Evolutionary conservation across 164 flowering plant species (phyloP), one percentile per base, ranked within the genome.

Genomic region (Vitis cinerea): DNA sequence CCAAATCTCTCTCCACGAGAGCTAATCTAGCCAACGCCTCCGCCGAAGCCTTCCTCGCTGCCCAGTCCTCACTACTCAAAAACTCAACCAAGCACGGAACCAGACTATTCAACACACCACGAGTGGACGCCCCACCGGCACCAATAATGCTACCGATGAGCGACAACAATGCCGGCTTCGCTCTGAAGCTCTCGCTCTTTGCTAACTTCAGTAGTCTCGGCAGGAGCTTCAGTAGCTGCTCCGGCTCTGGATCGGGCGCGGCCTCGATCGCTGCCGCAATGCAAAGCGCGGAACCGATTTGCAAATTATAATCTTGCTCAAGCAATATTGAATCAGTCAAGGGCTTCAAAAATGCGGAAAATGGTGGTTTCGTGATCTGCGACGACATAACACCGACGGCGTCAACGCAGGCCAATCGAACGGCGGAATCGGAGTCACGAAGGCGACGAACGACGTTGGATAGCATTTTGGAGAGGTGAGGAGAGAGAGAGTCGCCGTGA

Each of bases 41-140:
- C 9, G 97, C 89, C 6, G 94, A 86, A 0, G 97, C 88, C 76
- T 95, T 95, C 81, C 99, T 83, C 52, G 90, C 87, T 4, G 83
- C 86, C 99, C 99, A 95, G 73, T 93, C 97, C 23, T 86, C 94
- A 65, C 87, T 83, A 47, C 87, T 75, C 80, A 95, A 68, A 50
- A 87, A 88, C 69, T 88, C 99, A 57, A 81, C 70, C 70, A 83
- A 27, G 52, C 84, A 71, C 63, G 81, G 81, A 51, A 91, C 78
- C 79, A 91, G 67, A 82, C 78, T 74, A 66, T 71, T 82, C 81
- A 87, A 66, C 47, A 78, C 74, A 54, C 67, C 81, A 8, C 54
- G 67, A 16, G 72, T 83, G 59, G 79, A 65, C 7, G 75, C 86
- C 0, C 87, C 96, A 31, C 87, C 87, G 17, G 71, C 88, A 1